Percentiles rank a stretch among this genome's conserved stretches.
Conservation (phyloP, 768 basidiomycete genomes). For the Russula ochroleuca region DNA sequence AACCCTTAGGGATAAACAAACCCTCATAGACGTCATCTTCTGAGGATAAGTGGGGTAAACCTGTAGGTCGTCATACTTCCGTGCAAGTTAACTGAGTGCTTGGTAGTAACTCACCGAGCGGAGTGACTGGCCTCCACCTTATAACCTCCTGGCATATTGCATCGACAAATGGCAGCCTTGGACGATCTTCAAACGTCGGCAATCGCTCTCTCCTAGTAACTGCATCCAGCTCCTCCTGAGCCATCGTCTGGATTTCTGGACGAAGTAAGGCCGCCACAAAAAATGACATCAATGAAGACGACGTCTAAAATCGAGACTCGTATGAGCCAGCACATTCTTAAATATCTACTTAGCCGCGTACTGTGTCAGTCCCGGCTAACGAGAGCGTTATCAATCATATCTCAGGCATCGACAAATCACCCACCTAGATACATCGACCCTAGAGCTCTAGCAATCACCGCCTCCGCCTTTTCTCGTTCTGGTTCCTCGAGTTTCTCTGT, state of each 20-base stretch:
- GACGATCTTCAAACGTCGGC: constrained; percentile 31
- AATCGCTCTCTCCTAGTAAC: constrained; percentile 31
- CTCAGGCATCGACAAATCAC: background rate
- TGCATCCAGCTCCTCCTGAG: constrained; percentile 33
- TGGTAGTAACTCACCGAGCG: background rate
- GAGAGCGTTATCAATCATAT: background rate
- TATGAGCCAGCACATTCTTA: background rate
- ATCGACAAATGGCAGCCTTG: constrained; percentile 29
- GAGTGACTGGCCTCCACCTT: constrained; percentile 28
- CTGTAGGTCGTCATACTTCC: background rate
- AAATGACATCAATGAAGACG: constrained; percentile 18
- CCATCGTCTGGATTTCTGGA: constrained; percentile 31
- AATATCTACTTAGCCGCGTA: background rate
- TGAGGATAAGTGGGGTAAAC: constrained; percentile 26
- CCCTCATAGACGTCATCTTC: constrained; percentile 32
- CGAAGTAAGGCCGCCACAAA: constrained; percentile 30
- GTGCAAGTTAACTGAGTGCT: too few species aligned
- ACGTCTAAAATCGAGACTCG: background rate
- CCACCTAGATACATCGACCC: constrained; percentile 15
- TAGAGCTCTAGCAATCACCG: background rate
- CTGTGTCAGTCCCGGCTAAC: constrained; percentile 14
- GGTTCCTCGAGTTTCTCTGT: background rate
- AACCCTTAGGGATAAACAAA: constrained; percentile 31
- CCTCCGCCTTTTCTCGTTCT: constrained; percentile 9
- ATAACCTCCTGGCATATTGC: constrained; percentile 30